Evolutionary conservation across 805 yeast genomes (phyloP), one percentile per base, ranked within the genome.

Genomic region (Saturnispora silvae): DNA sequence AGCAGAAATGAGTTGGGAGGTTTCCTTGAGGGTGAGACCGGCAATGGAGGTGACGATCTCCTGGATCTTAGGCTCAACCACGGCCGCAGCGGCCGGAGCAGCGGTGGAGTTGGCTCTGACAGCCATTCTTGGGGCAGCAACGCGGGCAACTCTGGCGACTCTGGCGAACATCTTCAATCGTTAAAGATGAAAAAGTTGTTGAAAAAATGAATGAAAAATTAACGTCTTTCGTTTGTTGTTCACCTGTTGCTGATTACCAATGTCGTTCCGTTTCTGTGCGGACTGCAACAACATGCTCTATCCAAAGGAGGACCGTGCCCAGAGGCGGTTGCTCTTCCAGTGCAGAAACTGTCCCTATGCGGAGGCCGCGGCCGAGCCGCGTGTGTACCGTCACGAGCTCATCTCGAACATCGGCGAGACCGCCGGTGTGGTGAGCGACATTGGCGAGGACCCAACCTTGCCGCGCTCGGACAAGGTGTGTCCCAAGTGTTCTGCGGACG

Each of bases 201-300:
- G 20, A 17, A 31, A 26, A 17, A 15, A n/a, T 11, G 18, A 9
- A 19, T 20, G 35, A 20, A 18, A 22, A 23, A 26, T 26, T 25
- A 26, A 24, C 24, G 28, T 9, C 17, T 14, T n/a, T 14, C 24
- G 32, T 16, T 20, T 16, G 14, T 16, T 15, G n/a, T 20, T 7
- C n/a, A 19, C 13, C 17, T 35, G 5, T 29, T 16, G 9, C 29
- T 15, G 17, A n/a, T 16, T 5, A 18, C 7, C 24, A 24, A 54
- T 56, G 51, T 85, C 96, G 37, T 89, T 92, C 64, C 73, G 95
- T 57, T 89, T 89, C 67, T 89, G 98, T 61, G 78, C 92, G 52
- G 94, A 89, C 56, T 89, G 94, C 73, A 92, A 92, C 71, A 92
- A 92, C 58, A 92, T 92, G 98, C 72, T 92, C 63, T 92, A 92